Evolutionary conservation across 179 eudicot species (phyloP).

Genomic region (Corrigiola litoralis): DNA sequence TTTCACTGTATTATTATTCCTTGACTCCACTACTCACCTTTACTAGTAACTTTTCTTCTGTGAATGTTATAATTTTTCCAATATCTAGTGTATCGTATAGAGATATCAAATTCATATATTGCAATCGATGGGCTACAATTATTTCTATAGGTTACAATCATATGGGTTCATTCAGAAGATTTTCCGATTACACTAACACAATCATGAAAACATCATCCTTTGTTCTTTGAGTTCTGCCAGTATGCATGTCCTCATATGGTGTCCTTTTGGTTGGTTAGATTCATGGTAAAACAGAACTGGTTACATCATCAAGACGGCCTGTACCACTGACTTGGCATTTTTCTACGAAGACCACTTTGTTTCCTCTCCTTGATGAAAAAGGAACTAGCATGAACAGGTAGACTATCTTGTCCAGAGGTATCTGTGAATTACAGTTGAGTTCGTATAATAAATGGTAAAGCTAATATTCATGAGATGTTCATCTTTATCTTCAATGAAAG

Average conservation of each 20-base stretch:
- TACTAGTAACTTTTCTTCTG: background rate
- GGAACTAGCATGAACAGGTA: slow-evolving; percentile 96
- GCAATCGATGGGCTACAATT: background rate
- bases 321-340: slow-evolving; percentile 99
- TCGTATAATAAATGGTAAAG: slow-evolving; percentile 1
- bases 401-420: background rate
- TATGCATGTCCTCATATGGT: slow-evolving; percentile 15
- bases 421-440: background rate
- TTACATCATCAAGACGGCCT: slow-evolving; percentile 83
- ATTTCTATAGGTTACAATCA: too few species aligned
- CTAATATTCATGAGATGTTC: background rate
- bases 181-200: background rate
- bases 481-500: background rate
- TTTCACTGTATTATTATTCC: background rate
- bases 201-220: background rate
- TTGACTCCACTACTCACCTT: too few species aligned
- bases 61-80: background rate
- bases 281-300: slow-evolving; percentile 94
- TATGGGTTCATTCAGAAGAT: background rate
- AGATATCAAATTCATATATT: background rate
- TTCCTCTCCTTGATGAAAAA: slow-evolving; percentile 85
- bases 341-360: slow-evolving; percentile 70
- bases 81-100: background rate
- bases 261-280: slow-evolving; percentile 43
- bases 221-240: background rate